phyloP scores from a whole-genome alignment of 78 protist species.

The Dictyostelium citrinum region DNA sequence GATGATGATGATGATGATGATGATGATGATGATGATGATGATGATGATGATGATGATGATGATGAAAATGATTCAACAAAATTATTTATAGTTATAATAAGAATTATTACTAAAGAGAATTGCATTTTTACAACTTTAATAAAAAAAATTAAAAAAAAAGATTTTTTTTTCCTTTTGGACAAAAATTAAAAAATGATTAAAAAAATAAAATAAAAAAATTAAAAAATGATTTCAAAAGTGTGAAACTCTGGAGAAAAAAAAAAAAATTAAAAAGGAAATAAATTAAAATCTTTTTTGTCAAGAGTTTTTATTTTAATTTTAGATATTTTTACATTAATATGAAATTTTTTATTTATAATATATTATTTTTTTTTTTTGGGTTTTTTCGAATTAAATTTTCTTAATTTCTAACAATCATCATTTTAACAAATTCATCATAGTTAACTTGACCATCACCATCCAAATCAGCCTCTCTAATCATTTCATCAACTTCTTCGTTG shows the following conservation, averaged over 20 bases:
- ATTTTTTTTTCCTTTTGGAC: background rate
- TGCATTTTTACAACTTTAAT: background rate
- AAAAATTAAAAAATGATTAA: too few relatives aligned
- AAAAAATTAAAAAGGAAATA: background rate
- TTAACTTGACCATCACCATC: conserved; percentile 98
- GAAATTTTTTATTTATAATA: background rate
- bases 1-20: background rate
- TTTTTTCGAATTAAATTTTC: background rate
- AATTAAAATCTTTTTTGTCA: background rate
- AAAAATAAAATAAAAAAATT: too few relatives aligned
- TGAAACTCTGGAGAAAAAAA: background rate
- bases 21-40: background rate
- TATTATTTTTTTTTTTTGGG: background rate
- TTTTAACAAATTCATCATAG: conserved; percentile 97
- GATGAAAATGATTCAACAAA: background rate
- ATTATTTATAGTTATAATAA: background rate
- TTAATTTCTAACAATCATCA: conserved; percentile 85
- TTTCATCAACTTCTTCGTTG: conserved; percentile 98
- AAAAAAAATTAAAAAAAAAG: too few relatives aligned
- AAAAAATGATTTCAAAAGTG: too few relatives aligned
- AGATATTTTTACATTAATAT: background rate
- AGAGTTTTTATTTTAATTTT: background rate
- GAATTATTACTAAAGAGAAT: background rate
- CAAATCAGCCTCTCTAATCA: conserved; percentile 97
- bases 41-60: background rate